These are phyloP conservation scores for Clarireedia paspali DNA, from an alignment of 2,329 filamentous ascomycete species.

Conservation along the genomic window DNA sequence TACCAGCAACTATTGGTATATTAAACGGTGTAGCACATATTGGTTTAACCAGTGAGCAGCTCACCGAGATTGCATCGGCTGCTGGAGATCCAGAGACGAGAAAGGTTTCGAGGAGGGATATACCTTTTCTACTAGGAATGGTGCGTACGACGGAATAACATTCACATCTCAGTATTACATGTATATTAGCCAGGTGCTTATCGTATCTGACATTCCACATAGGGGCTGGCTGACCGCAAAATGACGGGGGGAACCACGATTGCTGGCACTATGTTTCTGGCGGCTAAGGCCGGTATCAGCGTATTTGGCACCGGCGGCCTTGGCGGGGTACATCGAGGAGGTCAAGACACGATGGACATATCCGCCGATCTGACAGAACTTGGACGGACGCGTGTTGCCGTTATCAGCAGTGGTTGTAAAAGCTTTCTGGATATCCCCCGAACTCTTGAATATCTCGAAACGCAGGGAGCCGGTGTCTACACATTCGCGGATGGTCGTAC, in stretches of 20 bases:
- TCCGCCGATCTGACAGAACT: slow-evolving; percentile 94
- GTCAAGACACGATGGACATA: slow-evolving; percentile 80
- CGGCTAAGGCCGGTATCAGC: slow-evolving; percentile 77
- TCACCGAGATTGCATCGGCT: slow-evolving; percentile 58
- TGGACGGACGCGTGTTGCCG: slow-evolving; percentile 78
- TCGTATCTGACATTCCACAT: slow-evolving; percentile 5
- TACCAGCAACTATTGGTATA: slow-evolving; percentile 88
- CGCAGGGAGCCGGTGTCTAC: slow-evolving; percentile 69
- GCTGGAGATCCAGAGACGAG: slow-evolving; percentile 60
- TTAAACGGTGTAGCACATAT: slow-evolving; percentile 76
- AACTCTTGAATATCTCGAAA: slow-evolving; percentile 72
- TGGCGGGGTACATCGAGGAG: slow-evolving; percentile 88
- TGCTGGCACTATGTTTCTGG: slow-evolving; percentile 85
- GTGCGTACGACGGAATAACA: slow-evolving; percentile 37
- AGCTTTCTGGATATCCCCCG: slow-evolving; percentile 89
- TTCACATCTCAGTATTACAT: neutral
- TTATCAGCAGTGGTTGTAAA: slow-evolving; percentile 87
- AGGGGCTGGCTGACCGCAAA: slow-evolving; percentile 58
- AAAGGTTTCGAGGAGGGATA: slow-evolving; percentile 82
- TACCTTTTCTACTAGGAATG: slow-evolving; percentile 73
- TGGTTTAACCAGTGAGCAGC: slow-evolving; percentile 64
- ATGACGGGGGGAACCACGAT: slow-evolving; percentile 90
- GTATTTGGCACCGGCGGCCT: slow-evolving; percentile 93
- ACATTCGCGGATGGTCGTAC: slow-evolving; percentile 81
- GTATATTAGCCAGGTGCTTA: neutral